Conservation (phyloP, 345 rosid species). For the Alliaria petiolata region DNA sequence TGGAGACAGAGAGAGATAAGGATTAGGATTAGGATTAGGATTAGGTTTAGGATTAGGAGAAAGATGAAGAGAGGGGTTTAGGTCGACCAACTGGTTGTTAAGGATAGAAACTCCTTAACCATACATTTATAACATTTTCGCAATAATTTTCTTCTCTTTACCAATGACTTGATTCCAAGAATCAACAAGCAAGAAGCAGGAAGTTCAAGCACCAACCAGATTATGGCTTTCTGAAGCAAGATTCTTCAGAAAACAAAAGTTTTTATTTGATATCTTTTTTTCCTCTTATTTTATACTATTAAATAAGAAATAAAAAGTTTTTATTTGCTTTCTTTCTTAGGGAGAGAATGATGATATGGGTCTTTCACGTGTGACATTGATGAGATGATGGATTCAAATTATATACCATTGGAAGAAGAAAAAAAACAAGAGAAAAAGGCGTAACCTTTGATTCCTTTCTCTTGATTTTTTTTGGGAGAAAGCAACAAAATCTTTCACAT, state of each 20-base stretch:
- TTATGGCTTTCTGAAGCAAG: conserved; percentile 43
- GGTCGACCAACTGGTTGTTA: conserved; percentile 95
- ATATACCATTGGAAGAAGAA: not conserved
- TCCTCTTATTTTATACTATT: conserved; percentile 1
- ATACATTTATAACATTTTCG: conserved; percentile 59
- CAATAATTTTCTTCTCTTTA: conserved; percentile 13
- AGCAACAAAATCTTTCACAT: not conserved
- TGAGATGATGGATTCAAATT: conserved; percentile 23
- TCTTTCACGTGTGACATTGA: conserved; percentile 36
- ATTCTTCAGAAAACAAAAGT: not conserved
- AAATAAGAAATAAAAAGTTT: not conserved
- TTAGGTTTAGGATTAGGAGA: conserved; percentile 24
- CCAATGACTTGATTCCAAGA: conserved; percentile 16
- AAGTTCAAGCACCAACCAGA: conserved; percentile 49
- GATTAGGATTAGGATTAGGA: not conserved
- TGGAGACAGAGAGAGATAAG: not conserved
- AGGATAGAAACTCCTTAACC: conserved; percentile 30
- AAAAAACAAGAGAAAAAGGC: not conserved
- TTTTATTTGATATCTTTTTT: not conserved
- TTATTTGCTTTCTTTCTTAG: conserved; percentile 17
- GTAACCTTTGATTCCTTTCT: not conserved
- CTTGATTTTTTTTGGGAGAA: not conserved
- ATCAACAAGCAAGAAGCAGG: conserved; percentile 4
- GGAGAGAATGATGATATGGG: conserved; percentile 26
- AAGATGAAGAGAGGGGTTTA: conserved; percentile 64